These are phyloP conservation scores for Fusarium subglutinans DNA, from an alignment of 2,329 filamentous ascomycete species.

Conservation along the genomic window DNA sequence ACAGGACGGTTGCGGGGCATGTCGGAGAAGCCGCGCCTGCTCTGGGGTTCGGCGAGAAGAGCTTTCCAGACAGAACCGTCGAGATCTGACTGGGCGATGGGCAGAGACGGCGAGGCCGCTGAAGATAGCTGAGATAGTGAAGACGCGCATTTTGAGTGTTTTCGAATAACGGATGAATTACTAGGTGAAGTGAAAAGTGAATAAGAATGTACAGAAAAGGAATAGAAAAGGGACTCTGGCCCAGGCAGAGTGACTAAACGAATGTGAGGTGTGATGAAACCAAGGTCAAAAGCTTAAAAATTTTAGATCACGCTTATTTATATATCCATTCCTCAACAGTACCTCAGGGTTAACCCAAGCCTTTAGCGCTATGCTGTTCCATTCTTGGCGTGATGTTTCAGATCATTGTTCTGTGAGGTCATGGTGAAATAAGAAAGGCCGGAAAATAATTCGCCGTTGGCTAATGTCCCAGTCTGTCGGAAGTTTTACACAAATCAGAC, in stretches of 20 bases:
- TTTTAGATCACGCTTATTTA: too few relatives aligned
- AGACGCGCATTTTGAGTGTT: slow-evolving; percentile 7
- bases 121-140: neutral
- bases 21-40: neutral
- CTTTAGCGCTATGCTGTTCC: neutral
- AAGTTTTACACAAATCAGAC: neutral
- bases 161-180: neutral
- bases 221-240: neutral
- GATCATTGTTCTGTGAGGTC: neutral
- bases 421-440: neutral
- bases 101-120: slow-evolving; percentile 12
- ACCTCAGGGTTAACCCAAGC: neutral
- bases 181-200: too few relatives aligned
- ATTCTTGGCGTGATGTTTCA: neutral
- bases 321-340: accelerated
- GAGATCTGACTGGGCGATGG: slow-evolving; percentile 23
- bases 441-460: neutral
- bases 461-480: neutral
- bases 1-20: slow-evolving; percentile 21
- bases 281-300: neutral
- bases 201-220: neutral
- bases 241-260: slow-evolving; percentile 3
- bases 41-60: slow-evolving; percentile 11
- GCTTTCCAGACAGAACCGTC: slow-evolving; percentile 28
- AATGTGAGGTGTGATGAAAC: neutral